These are phyloP conservation scores for Cercis canadensis DNA, from an alignment of 306 rosid genomes.

Conservation along the genomic window DNA sequence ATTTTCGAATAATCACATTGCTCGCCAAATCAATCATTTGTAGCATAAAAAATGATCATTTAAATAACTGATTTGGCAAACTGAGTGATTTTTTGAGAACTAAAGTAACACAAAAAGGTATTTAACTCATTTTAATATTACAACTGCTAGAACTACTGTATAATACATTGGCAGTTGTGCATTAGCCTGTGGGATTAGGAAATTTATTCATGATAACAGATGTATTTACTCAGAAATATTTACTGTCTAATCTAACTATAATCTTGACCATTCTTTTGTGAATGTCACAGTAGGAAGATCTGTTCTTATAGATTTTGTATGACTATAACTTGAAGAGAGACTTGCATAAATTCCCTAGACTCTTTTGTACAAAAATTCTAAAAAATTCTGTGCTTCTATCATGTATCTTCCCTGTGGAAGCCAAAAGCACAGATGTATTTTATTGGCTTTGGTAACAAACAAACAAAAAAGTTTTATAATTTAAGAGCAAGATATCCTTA, in stretches of 20 bases:
- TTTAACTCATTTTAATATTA: no score
- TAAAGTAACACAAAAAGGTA: no score
- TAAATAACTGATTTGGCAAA: no score
- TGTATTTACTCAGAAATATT: not conserved
- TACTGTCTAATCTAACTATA: not conserved
- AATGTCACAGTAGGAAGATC: conserved; percentile 8
- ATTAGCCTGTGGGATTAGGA: conserved; percentile 5
- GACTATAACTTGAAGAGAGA: not conserved
- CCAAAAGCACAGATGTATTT: not conserved
- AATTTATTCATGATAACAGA: not conserved
- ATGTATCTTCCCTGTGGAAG: not conserved
- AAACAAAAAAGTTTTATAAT: not conserved
- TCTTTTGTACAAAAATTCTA: no score
- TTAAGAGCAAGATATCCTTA: not conserved
- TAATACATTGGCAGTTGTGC: not conserved
- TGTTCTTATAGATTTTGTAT: not conserved
- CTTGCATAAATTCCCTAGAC: conserved; percentile 5
- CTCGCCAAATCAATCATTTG: no score
- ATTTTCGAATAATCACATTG: no score
- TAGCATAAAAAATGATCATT: no score
- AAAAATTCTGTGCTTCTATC: no score
- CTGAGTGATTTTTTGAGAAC: no score
- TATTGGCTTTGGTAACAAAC: not conserved
- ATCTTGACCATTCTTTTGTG: not conserved
- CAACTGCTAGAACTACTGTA: not conserved